A percentile compares a stretch with the other conserved stretches of the same genome.
These are phyloP conservation scores for Zanthoxylum bungeanum DNA, from an alignment of 345 rosid species.

Conservation along the genomic window DNA sequence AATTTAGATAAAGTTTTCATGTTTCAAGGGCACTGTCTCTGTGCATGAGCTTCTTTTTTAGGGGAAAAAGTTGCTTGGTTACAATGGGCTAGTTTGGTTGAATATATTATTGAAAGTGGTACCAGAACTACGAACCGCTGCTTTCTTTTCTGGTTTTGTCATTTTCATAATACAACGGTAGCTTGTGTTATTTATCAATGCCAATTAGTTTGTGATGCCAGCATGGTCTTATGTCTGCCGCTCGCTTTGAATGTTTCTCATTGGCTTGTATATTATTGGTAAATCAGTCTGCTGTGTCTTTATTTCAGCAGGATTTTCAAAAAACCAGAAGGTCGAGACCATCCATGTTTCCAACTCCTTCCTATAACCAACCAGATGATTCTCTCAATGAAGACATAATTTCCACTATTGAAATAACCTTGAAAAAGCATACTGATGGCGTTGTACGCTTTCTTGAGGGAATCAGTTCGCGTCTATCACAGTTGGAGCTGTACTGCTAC, in stretches of 20 bases:
- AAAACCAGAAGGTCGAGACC: conserved; percentile 72
- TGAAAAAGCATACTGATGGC: conserved; percentile 77
- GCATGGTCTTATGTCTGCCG: not conserved
- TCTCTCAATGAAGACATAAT: conserved; percentile 59
- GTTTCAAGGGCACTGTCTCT: not conserved
- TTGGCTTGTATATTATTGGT: not conserved
- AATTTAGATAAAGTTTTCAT: not conserved
- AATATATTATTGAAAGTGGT: too few relatives aligned
- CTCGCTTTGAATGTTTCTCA: not conserved
- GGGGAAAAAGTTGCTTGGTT: too few relatives aligned
- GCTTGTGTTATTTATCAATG: not conserved
- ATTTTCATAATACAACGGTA: not conserved
- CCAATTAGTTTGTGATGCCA: not conserved
- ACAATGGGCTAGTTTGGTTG: too few relatives aligned
- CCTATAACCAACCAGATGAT: conserved; percentile 88
- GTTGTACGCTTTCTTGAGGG: conserved; percentile 96
- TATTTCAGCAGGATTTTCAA: conserved; percentile 63
- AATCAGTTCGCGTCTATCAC: conserved; percentile 91
- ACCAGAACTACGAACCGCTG: not conserved
- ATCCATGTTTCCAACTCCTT: conserved; percentile 49
- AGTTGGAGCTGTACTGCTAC: conserved; percentile 83
- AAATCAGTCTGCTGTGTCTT: not conserved
- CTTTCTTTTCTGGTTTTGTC: not conserved
- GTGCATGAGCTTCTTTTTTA: not conserved
- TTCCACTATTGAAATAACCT: conserved; percentile 60